Conservation (phyloP, 1,284 basidiomycete species). For the Sanghuangporus baumii region DNA sequence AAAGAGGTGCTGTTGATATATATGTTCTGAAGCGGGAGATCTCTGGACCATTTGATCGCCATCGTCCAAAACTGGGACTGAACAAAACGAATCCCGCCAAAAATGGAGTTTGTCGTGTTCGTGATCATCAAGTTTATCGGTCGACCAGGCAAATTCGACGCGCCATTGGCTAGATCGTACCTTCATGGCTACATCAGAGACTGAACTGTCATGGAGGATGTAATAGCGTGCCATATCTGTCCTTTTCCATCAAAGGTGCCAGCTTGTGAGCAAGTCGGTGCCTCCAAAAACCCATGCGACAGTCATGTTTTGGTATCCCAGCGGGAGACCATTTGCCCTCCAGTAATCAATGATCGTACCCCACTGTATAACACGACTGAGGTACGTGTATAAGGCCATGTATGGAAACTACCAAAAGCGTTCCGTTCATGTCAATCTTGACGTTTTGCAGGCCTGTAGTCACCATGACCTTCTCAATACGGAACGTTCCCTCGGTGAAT, state of each 20-base stretch:
- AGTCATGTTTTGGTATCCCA: conserved; percentile 28
- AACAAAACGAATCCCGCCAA: conserved; percentile 28
- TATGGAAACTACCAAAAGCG: too few relatives aligned
- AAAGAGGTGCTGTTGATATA: conserved; percentile 31
- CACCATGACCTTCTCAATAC: conserved; percentile 28
- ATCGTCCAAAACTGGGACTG: conserved; percentile 35
- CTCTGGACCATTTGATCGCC: conserved; percentile 27
- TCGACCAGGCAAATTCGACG: conserved; percentile 29
- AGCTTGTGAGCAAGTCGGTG: conserved; percentile 21
- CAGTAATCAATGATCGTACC: too few relatives aligned
- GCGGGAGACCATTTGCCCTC: conserved; percentile 25
- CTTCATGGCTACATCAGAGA: too few relatives aligned
- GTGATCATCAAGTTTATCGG: conserved; percentile 28
- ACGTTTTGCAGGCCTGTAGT: conserved; percentile 29
- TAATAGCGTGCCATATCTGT: conserved; percentile 26
- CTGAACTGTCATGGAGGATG: not conserved
- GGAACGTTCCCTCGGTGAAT: conserved; percentile 26
- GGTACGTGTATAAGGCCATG: too few relatives aligned
- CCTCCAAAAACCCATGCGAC: conserved; percentile 31
- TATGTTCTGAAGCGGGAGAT: conserved; percentile 28
- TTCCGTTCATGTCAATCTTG: conserved; percentile 26
- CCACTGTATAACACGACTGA: too few relatives aligned
- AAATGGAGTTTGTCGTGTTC: conserved; percentile 20
- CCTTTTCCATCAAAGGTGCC: conserved; percentile 32
- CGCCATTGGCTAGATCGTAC: conserved; percentile 20